Evolutionary conservation across 805 yeast genomes (phyloP), one percentile per base, ranked within the genome.

Genomic region (Blastobotrys parvus): DNA sequence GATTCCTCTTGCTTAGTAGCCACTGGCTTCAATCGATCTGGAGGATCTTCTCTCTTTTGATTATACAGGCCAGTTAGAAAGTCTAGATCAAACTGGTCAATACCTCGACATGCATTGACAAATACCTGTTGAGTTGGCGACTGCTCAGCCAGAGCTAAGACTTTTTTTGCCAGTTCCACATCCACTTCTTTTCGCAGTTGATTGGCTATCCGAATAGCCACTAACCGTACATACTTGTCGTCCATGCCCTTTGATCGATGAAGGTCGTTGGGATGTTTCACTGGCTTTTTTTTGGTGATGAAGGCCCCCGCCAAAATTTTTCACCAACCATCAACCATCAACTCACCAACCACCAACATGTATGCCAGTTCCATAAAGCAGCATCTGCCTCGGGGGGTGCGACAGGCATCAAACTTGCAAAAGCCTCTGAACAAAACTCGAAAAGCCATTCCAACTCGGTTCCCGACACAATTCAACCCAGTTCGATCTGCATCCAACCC

Each of bases 401-500:
- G 39, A 17, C 15, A 17, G 16, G 46, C 43, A 8, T 33, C 46
- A 11, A 43, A 21, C 39, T n/a, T 21, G 22, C 25, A 36, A 11
- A 21, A 38, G 15, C 15, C 27, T 20, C 34, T 33, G n/a, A 16
- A 35, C 16, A 16, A 29, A 19, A 37, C 36, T 38, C 31, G 46
- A 21, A 38, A 31, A 18, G 31, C 30, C 25, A 40, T 37, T n/a
- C 47, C 44, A 20, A 55, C 63, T 4, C 47, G 65, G 38, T 68
- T 70, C 39, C 82, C 83, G 22, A 69, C 80, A 44, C 69, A 71
- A 49, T 83, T 68, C 65, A 81, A 83, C 59, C 71, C 77, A 6
- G 65, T 64, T 33, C 68, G 78, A 45, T 82, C 90, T 18, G 80
- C 86, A 6, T 74, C 71, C 53, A 83, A 80, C 57, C 77, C 82